Conservation (phyloP, 352 stramenopile species). For the Aphanomyces euteiches region DNA sequence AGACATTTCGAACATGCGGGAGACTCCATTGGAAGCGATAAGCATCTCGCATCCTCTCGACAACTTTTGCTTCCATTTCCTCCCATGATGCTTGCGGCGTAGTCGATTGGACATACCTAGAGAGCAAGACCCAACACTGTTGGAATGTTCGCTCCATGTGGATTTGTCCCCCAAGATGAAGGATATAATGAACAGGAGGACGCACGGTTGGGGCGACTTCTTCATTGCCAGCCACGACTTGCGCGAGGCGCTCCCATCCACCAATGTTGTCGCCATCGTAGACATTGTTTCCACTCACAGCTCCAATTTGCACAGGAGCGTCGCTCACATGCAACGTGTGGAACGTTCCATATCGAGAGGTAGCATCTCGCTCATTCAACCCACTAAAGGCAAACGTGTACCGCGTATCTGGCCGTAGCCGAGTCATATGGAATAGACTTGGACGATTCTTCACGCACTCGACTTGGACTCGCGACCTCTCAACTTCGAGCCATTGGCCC, state of each 20-base stretch:
- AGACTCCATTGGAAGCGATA: constrained; percentile 73
- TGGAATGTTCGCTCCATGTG: constrained; percentile 66
- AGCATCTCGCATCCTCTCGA: constrained; percentile 52
- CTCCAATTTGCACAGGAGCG: constrained; percentile 34
- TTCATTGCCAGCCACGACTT: constrained; percentile 36
- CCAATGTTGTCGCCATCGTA: constrained; percentile 44
- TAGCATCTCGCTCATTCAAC: constrained; percentile 42
- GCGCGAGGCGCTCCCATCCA: constrained; percentile 47
- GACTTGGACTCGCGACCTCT: constrained; percentile 35
- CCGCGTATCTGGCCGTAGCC: constrained; percentile 47
- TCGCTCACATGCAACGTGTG: constrained; percentile 45
- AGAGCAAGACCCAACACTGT: constrained; percentile 52
- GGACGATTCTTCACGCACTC: constrained; percentile 38
- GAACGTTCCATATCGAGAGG: constrained; percentile 40
- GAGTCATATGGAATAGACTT: constrained; percentile 41
- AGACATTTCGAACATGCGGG: constrained; percentile 44
- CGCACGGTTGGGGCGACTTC: neutral
- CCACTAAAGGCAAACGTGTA: constrained; percentile 64
- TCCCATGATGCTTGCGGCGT: constrained; percentile 37
- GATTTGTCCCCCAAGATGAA: constrained; percentile 73
- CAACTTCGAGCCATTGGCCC: constrained; percentile 43
- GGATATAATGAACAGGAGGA: constrained; percentile 38
- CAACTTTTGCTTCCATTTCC: constrained; percentile 45
- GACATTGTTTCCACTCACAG: constrained; percentile 52
- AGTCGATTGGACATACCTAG: constrained; percentile 44